Evolutionary conservation across 2,329 filamentous ascomycete genomes (phyloP).

Genomic region (Penicillium frequentans): DNA sequence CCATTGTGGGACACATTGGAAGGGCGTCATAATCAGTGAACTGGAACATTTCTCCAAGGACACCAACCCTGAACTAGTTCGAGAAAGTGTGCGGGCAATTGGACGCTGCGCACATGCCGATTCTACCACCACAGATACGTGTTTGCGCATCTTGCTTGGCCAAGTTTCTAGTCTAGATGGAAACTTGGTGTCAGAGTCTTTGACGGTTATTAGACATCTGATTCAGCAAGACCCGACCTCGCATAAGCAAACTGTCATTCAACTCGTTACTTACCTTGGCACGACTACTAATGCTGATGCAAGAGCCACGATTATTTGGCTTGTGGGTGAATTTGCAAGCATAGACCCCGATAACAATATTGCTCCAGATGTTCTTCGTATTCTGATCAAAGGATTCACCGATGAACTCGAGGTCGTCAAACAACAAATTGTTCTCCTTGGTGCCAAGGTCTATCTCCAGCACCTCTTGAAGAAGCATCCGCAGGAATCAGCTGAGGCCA

Average conservation of each 20-base stretch:
- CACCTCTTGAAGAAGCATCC: constrained; percentile 62
- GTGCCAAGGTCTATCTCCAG: constrained; percentile 95
- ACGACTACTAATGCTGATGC: constrained; percentile 84
- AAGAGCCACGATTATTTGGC: constrained; percentile 92
- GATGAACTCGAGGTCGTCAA: constrained; percentile 84
- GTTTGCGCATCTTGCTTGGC: constrained; percentile 76
- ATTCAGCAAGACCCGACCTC: constrained; percentile 85
- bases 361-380: constrained; percentile 85
- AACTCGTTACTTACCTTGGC: constrained; percentile 87
- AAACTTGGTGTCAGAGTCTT: constrained; percentile 82
- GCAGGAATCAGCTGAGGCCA: constrained; percentile 15
- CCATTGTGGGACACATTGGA: constrained; percentile 70
- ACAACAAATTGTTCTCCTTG: constrained; percentile 85
- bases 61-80: constrained; percentile 73
- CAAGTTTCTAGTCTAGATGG: constrained; percentile 89
- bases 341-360: constrained; percentile 81
- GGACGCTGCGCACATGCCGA: constrained; percentile 87
- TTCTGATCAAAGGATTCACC: constrained; percentile 80
- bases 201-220: constrained; percentile 92
- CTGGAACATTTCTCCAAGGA: constrained; percentile 87
- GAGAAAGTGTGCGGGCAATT: constrained; percentile 88
- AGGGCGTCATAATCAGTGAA: constrained; percentile 86
- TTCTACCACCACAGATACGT: constrained; percentile 68
- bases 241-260: constrained; percentile 82
- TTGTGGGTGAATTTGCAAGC: constrained; percentile 91